phyloP scores from a whole-genome alignment of 768 basidiomycete species.

The Cystoderma amianthinum region DNA sequence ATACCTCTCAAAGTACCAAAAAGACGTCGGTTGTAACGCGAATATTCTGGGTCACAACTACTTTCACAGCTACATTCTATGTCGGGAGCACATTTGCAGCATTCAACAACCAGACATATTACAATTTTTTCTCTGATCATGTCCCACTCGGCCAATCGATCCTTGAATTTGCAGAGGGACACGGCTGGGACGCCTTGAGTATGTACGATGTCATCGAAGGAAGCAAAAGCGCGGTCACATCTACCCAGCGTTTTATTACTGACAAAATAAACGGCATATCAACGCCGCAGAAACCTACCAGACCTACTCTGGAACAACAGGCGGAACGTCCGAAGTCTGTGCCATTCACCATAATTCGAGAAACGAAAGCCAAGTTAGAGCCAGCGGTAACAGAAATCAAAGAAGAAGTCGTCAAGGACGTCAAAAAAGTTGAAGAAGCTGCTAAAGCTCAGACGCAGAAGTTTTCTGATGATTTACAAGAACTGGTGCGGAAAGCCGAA shows the following conservation, averaged over 20 bases:
- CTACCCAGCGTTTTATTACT: conserved; percentile 43
- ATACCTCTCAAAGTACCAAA: conserved; percentile 41
- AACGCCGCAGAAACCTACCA: conserved; percentile 21
- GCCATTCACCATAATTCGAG: conserved; percentile 29
- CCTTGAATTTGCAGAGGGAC: conserved; percentile 75
- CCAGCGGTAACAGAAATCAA: no score
- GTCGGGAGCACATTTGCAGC: conserved; percentile 73
- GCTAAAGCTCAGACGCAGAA: conserved; percentile 6
- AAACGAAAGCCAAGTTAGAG: conserved; percentile 38
- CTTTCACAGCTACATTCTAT: conserved; percentile 74
- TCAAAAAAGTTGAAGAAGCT: conserved; percentile 17
- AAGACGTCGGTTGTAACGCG: conserved; percentile 48
- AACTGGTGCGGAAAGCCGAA: conserved; percentile 24
- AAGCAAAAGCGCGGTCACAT: conserved; percentile 38
- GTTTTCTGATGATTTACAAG: background rate
- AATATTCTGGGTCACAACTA: conserved; percentile 62
- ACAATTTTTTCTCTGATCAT: conserved; percentile 77
- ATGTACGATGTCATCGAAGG: conserved; percentile 48
- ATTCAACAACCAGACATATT: conserved; percentile 72
- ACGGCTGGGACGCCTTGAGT: conserved; percentile 75
- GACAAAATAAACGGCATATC: conserved; percentile 44
- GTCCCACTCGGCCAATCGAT: conserved; percentile 75
- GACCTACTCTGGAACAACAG: conserved; percentile 23
- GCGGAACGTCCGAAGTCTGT: conserved; percentile 28
- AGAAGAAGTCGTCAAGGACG: conserved; percentile 39